Evolutionary conservation across 2,329 filamentous ascomycete species (phyloP).

Genomic region (Rhynchosporium graminicola): DNA sequence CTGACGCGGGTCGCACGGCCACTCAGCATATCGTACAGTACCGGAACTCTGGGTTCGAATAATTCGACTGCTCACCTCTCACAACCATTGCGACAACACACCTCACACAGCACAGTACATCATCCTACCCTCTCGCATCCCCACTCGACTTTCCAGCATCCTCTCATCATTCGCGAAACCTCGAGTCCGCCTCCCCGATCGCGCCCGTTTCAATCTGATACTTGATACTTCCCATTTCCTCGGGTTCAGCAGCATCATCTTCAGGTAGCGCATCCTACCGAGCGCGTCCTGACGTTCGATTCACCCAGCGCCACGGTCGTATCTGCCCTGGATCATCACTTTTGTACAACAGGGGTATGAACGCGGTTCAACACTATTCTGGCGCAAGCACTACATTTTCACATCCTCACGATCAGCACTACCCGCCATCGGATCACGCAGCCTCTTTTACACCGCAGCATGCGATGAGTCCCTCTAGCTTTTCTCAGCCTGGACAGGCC

Average conservation of each 20-base stretch:
- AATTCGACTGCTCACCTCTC: conserved; percentile 31
- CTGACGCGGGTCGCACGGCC: conserved; percentile 30
- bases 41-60: conserved; percentile 23
- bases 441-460: conserved; percentile 36
- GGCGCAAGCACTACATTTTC: conserved; percentile 28
- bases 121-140: not conserved
- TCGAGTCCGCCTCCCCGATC: conserved; percentile 11
- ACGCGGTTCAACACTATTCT: conserved; percentile 27
- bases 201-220: not conserved
- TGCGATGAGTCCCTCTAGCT: conserved; percentile 41
- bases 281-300: conserved; percentile 24
- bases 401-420: conserved; percentile 24
- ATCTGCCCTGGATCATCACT: conserved; percentile 13
- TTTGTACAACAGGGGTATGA: conserved; percentile 36
- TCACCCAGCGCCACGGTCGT: conserved; percentile 16
- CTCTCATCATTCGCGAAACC: conserved; percentile 16
- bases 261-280: conserved; percentile 22
- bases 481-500: conserved; percentile 38
- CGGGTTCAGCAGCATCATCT: conserved; percentile 16
- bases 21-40: conserved; percentile 19
- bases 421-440: conserved; percentile 31
- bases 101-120: not conserved
- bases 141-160: conserved; percentile 12
- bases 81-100: conserved; percentile 22
- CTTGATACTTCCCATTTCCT: conserved; percentile 10